These are phyloP conservation scores for Arthrobotrys iridis DNA, from an alignment of 2,329 filamentous ascomycete genomes.

Conservation along the genomic window DNA sequence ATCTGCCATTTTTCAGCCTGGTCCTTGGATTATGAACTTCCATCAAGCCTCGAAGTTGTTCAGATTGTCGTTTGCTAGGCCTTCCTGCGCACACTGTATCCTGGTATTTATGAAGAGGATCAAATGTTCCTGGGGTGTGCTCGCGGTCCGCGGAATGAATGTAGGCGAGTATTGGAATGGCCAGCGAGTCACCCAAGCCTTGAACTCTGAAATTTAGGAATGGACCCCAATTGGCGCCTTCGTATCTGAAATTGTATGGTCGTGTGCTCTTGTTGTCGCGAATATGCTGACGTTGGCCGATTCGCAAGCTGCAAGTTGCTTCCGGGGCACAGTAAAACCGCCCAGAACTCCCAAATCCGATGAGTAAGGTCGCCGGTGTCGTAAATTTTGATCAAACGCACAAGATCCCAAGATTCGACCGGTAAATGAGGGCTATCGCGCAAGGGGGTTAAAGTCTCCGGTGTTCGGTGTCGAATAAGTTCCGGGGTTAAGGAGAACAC, in stretches of 20 bases:
- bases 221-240: background rate
- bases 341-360: background rate
- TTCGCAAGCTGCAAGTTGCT: constrained; percentile 21
- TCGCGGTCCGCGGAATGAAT: background rate
- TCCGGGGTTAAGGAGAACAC: constrained; percentile 28
- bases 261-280: constrained; percentile 29
- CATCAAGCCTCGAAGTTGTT: constrained; percentile 37
- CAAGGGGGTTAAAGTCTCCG: constrained; percentile 43
- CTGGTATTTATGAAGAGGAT: background rate
- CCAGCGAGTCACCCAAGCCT: background rate
- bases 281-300: constrained; percentile 41
- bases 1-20: constrained; percentile 47
- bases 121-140: background rate
- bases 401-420: background rate
- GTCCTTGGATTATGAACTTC: constrained; percentile 36
- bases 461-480: constrained; percentile 16
- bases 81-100: background rate
- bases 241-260: constrained; percentile 5
- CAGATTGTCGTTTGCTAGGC: background rate
- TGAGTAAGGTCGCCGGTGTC: background rate
- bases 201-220: background rate
- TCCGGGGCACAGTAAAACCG: background rate
- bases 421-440: background rate
- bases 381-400: background rate
- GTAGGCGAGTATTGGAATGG: background rate